phyloP scores from a whole-genome alignment of 2,329 filamentous ascomycete species.

The Fusarium sp. region DNA sequence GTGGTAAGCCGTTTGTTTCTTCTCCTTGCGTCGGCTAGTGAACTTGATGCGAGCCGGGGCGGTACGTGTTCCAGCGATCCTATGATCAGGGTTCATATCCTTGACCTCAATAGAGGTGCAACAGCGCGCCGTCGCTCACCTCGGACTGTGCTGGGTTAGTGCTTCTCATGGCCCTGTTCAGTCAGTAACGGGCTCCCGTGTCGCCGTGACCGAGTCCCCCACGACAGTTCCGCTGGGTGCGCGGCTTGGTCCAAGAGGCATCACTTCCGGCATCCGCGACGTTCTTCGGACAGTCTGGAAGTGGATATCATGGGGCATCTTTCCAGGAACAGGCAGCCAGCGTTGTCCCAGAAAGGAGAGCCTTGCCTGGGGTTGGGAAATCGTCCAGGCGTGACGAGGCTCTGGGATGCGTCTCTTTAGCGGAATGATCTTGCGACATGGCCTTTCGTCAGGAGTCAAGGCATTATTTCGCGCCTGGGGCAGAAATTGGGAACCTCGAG shows the following conservation, averaged over 20 bases:
- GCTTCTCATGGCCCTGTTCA: not conserved
- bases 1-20: constrained; percentile 19
- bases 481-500: not conserved
- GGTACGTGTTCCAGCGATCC: constrained; percentile 25
- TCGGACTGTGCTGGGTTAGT: constrained; percentile 1
- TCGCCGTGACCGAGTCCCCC: constrained; percentile 1
- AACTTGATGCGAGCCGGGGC: constrained; percentile 12
- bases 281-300: constrained; percentile 9
- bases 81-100: constrained; percentile 30
- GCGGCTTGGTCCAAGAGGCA: not conserved
- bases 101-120: constrained; percentile 8
- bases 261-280: constrained; percentile 13
- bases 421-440: constrained; percentile 25
- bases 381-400: constrained; percentile 12
- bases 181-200: not conserved
- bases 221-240: not conserved
- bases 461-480: constrained; percentile 28
- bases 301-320: constrained; percentile 9
- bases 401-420: constrained; percentile 27
- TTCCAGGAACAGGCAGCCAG: not conserved
- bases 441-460: constrained; percentile 16
- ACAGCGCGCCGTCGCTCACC: not conserved
- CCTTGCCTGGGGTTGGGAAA: not conserved
- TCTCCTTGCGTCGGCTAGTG: constrained; percentile 35
- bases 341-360: not conserved